Percentiles rank a stretch among this genome's conserved stretches.
phyloP scores from a whole-genome alignment of 2,329 filamentous ascomycete species.

The Zasmidium citrigriseum region DNA sequence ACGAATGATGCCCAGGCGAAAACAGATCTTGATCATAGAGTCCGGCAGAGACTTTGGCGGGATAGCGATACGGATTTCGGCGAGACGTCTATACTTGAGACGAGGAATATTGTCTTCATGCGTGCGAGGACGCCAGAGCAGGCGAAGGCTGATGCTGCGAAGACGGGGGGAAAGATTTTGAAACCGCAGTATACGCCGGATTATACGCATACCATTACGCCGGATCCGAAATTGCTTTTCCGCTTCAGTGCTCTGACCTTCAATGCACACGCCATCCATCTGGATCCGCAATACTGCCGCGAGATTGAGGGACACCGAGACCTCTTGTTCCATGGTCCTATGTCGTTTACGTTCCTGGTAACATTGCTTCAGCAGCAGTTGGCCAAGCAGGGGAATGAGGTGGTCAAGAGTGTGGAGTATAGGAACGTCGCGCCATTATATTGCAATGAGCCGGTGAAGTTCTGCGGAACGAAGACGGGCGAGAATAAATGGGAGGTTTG shows the following conservation, averaged over 20 bases:
- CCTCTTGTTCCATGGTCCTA: conserved; percentile 82
- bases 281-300: conserved; percentile 71
- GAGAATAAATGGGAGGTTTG: conserved; percentile 43
- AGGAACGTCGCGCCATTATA: conserved; percentile 81
- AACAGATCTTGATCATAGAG: conserved; percentile 34
- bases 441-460: conserved; percentile 66
- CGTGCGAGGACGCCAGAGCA: conserved; percentile 47
- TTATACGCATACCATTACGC: conserved; percentile 62
- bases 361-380: conserved; percentile 63
- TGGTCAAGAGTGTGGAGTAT: conserved; percentile 67
- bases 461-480: conserved; percentile 64
- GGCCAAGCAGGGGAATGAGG: conserved; percentile 33
- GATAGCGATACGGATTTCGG: conserved; percentile 45
- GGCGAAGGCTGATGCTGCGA: conserved; percentile 32
- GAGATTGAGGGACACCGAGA: conserved; percentile 72
- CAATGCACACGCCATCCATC: conserved; percentile 90
- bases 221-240: conserved; percentile 74
- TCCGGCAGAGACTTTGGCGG: conserved; percentile 46
- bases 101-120: conserved; percentile 66
- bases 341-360: conserved; percentile 76
- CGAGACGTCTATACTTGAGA: conserved; percentile 55
- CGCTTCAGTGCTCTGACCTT: conserved; percentile 88
- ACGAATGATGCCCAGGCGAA: conserved; percentile 38
- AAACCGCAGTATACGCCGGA: conserved; percentile 53
- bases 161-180: conserved; percentile 39